phyloP scores from a whole-genome alignment of 805 yeast species.

The Yamadazyma sp. region DNA sequence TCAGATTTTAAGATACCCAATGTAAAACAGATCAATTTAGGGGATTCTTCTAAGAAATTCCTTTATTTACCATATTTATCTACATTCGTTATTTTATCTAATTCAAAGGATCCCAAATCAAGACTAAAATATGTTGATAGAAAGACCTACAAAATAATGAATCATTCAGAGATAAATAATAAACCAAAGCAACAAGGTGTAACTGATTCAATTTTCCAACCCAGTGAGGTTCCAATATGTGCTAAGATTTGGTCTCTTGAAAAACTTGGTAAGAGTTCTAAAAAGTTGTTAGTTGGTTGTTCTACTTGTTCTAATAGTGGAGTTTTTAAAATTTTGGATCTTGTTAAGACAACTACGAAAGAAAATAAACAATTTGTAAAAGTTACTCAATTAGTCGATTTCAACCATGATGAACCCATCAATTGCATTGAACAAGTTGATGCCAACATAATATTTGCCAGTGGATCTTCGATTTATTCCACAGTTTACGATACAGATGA shows the following conservation, averaged over 20 bases:
- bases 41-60: conserved; percentile 33
- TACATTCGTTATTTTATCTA: conserved; percentile 29
- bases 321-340: conserved; percentile 33
- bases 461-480: conserved; percentile 26
- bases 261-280: conserved; percentile 28
- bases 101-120: conserved; percentile 21
- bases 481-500: conserved; percentile 32
- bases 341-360: conserved; percentile 18
- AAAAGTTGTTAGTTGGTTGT: conserved; percentile 27
- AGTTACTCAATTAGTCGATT: conserved; percentile 30
- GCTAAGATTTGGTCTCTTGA: conserved; percentile 34
- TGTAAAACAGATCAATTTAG: conserved; percentile 26
- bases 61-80: conserved; percentile 26
- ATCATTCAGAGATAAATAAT: conserved; percentile 20
- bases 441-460: conserved; percentile 30
- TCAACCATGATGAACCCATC: conserved; percentile 31
- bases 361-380: conserved; percentile 15
- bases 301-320: conserved; percentile 18
- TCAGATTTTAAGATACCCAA: conserved; percentile 21
- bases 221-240: conserved; percentile 30
- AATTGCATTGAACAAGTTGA: conserved; percentile 31
- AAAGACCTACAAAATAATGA: conserved; percentile 21
- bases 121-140: conserved; percentile 34
- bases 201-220: conserved; percentile 7
- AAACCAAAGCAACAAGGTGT: conserved; percentile 18